Evolutionary conservation across 768 basidiomycete genomes (phyloP).

Genomic region (Leccinum truebloodii): DNA sequence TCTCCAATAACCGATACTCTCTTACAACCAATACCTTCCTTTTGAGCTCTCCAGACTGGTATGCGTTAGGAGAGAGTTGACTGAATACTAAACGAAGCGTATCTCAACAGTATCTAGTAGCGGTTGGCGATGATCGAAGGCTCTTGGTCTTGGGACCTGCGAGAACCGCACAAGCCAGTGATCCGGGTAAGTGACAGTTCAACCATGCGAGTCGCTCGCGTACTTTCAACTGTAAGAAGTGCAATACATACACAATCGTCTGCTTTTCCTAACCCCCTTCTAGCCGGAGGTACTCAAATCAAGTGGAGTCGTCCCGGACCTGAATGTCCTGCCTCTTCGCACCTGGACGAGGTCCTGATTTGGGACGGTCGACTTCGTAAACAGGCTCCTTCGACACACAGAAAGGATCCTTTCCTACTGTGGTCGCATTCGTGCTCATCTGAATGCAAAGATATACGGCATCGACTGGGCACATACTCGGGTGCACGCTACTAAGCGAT

Average conservation of each 20-base stretch:
- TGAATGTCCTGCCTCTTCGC: conserved; percentile 84
- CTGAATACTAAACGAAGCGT: no score
- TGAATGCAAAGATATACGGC: conserved; percentile 87
- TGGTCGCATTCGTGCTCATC: conserved; percentile 73
- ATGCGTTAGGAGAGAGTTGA: no score
- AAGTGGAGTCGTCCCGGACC: conserved; percentile 94
- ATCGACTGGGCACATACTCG: conserved; percentile 92
- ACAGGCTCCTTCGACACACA: conserved; percentile 28
- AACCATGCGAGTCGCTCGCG: conserved; percentile 13
- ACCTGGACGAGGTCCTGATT: conserved; percentile 81
- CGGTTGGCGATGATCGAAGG: no score
- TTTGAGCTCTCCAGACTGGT: no score
- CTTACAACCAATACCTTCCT: no score
- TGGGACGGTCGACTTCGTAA: conserved; percentile 88
- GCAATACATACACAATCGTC: neutral
- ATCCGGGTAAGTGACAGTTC: conserved; percentile 45
- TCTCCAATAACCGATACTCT: no score
- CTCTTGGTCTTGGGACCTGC: conserved; percentile 82
- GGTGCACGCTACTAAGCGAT: conserved; percentile 43
- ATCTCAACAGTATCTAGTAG: no score
- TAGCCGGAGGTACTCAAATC: conserved; percentile 90
- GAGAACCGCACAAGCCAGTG: conserved; percentile 66
- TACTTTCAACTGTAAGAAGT: conserved; percentile 51
- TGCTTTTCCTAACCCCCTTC: neutral
- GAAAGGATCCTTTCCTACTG: conserved; percentile 85